Evolutionary conservation across 129 eudicot species (phyloP).

Genomic region (Centella asiatica): DNA sequence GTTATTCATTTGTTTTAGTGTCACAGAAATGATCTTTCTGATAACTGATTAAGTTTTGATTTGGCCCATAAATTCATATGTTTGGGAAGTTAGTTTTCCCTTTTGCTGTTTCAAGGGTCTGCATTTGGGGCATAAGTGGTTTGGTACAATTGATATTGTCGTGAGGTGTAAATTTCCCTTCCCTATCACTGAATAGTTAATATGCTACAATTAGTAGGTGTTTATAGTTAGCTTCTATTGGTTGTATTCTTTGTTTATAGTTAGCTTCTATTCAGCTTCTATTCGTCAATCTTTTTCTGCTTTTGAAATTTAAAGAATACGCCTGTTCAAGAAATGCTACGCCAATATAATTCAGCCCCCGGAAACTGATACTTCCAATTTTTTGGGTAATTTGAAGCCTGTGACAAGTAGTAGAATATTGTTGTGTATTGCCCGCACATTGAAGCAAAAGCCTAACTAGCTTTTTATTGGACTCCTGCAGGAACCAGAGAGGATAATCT

Average conservation of each 20-base stretch:
- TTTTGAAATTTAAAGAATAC: too few species aligned
- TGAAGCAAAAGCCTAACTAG: background rate
- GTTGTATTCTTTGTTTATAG: too few species aligned
- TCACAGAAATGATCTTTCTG: background rate
- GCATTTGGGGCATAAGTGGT: background rate
- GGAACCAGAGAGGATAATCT: conserved; percentile 68
- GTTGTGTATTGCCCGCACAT: background rate
- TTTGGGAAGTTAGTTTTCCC: too few species aligned
- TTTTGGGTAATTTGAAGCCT: background rate
- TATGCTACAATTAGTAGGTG: too few species aligned
- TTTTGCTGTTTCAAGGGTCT: too few species aligned
- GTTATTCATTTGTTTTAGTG: background rate
- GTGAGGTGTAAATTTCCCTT: too few species aligned
- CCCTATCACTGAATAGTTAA: too few species aligned
- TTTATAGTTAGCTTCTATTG: too few species aligned
- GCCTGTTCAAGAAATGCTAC: background rate
- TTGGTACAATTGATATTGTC: too few species aligned
- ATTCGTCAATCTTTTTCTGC: background rate
- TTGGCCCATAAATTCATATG: too few species aligned
- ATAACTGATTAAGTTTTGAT: background rate
- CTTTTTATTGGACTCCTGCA: conserved; percentile 23
- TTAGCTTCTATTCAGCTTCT: too few species aligned
- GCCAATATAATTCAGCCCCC: background rate
- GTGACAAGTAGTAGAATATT: background rate
- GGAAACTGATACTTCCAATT: background rate